A percentile compares a stretch with the other conserved stretches of the same genome.
Evolutionary conservation across 1,139 yeast species (phyloP).

Genomic region (Yamadazyma mexicana): DNA sequence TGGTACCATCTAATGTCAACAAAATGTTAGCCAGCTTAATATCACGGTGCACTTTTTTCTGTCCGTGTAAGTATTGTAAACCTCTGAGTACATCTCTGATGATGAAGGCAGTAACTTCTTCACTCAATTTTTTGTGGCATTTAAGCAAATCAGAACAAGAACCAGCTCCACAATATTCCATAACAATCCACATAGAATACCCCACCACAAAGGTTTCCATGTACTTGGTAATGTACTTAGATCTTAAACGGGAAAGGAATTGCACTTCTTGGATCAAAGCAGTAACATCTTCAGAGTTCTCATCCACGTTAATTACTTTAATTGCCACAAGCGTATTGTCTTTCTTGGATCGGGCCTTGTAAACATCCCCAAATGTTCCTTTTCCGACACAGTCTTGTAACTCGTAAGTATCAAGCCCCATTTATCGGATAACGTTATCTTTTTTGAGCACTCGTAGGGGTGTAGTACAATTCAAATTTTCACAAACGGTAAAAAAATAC

Average conservation of each 20-base stretch:
- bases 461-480: not conserved
- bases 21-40: slow-evolving; percentile 82
- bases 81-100: slow-evolving; percentile 63
- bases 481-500: no score
- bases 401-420: slow-evolving; percentile 29
- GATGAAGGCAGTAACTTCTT: slow-evolving; percentile 58
- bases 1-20: slow-evolving; percentile 58
- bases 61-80: slow-evolving; percentile 67
- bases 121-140: slow-evolving; percentile 52
- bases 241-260: slow-evolving; percentile 62
- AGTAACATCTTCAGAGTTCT: slow-evolving; percentile 65
- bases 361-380: slow-evolving; percentile 89
- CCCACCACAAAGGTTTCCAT: slow-evolving; percentile 62
- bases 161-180: slow-evolving; percentile 94
- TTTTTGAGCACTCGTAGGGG: no score
- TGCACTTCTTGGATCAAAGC: slow-evolving; percentile 73
- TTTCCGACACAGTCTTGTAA: slow-evolving; percentile 67
- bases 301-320: slow-evolving; percentile 76
- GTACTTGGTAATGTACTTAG: slow-evolving; percentile 67
- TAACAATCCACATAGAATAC: slow-evolving; percentile 77
- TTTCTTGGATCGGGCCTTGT: slow-evolving; percentile 49
- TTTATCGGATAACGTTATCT: slow-evolving; percentile 3
- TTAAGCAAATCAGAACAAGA: slow-evolving; percentile 76
- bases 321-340: slow-evolving; percentile 59
- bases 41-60: slow-evolving; percentile 79